These are phyloP conservation scores for Pseudopyricularia javanii DNA, from an alignment of 2,329 filamentous ascomycete species.

Conservation along the genomic window DNA sequence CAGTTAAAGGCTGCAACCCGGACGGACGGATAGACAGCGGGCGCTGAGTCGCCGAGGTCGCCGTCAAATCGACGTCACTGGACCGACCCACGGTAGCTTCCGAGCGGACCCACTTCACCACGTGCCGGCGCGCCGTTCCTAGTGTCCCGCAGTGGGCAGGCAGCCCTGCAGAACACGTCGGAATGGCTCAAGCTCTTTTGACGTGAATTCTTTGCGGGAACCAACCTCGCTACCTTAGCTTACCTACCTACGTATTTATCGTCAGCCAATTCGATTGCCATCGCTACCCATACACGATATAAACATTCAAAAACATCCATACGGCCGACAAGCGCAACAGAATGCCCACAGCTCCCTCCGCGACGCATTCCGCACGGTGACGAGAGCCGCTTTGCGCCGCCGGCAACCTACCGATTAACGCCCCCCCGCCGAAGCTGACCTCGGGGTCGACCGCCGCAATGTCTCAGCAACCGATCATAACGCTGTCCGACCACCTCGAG, in stretches of 20 bases:
- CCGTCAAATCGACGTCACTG: background rate
- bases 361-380: background rate
- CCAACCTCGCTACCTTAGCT: too few species aligned
- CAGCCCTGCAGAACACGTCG: background rate
- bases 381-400: background rate
- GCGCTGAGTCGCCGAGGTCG: too few species aligned
- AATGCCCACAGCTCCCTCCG: background rate
- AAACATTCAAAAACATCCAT: background rate
- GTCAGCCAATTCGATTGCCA: background rate
- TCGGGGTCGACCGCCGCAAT: conserved; percentile 4
- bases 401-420: background rate
- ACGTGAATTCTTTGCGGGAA: too few species aligned
- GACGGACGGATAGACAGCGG: too few species aligned
- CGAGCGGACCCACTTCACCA: background rate
- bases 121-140: background rate
- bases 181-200: background rate
- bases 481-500: conserved; percentile 83
- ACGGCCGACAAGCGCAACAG: background rate
- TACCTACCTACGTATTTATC: too few species aligned
- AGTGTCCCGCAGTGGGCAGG: background rate
- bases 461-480: conserved; percentile 19
- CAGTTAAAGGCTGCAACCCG: too few species aligned
- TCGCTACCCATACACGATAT: background rate
- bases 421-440: background rate
- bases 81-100: background rate